phyloP scores from a whole-genome alignment of 495 filamentous ascomycete genomes.

The Aspergillus egyptiacus region DNA sequence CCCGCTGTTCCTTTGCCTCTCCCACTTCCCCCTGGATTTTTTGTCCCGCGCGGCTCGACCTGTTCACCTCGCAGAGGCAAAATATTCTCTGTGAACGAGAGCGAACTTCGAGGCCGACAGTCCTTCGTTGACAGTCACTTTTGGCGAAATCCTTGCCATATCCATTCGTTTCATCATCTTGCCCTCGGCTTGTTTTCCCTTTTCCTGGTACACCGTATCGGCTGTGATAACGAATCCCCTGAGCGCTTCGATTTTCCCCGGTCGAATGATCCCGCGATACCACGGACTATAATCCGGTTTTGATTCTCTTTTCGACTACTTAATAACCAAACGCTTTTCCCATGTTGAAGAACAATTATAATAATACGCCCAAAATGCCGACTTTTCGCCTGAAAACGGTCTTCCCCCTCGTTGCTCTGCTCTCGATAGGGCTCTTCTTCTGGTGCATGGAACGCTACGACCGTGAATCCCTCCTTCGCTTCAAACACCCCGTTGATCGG shows the following conservation, averaged over 20 bases:
- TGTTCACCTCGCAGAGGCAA: slow-evolving; percentile 3
- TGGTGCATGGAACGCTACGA: slow-evolving; percentile 43
- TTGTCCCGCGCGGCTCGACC: slow-evolving; percentile 8
- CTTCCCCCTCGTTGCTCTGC: slow-evolving; percentile 39
- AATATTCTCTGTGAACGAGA: slow-evolving; percentile 15
- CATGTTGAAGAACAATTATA: slow-evolving; percentile 36
- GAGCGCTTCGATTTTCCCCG: slow-evolving; percentile 6
- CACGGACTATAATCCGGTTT: slow-evolving; percentile 8
- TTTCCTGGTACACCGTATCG: background rate
- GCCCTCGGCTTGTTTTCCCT: slow-evolving; percentile 5
- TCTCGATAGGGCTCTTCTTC: slow-evolving; percentile 44
- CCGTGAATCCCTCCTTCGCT: slow-evolving; percentile 35
- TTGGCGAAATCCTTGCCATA: slow-evolving; percentile 20
- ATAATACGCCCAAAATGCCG: slow-evolving; percentile 38
- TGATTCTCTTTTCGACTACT: slow-evolving; percentile 1
- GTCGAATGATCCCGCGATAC: slow-evolving; percentile 11
- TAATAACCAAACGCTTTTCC: slow-evolving; percentile 11
- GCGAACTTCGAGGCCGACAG: slow-evolving; percentile 25
- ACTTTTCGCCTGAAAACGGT: slow-evolving; percentile 41
- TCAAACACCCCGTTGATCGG: slow-evolving; percentile 37
- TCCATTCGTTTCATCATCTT: slow-evolving; percentile 21
- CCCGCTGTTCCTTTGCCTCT: slow-evolving; percentile 11
- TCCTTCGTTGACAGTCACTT: slow-evolving; percentile 29
- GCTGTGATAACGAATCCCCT: slow-evolving; percentile 13
- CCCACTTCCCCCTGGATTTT: slow-evolving; percentile 7